Evolutionary conservation across 2,329 filamentous ascomycete species (phyloP).

Genomic region (Aureobasidium zeae): DNA sequence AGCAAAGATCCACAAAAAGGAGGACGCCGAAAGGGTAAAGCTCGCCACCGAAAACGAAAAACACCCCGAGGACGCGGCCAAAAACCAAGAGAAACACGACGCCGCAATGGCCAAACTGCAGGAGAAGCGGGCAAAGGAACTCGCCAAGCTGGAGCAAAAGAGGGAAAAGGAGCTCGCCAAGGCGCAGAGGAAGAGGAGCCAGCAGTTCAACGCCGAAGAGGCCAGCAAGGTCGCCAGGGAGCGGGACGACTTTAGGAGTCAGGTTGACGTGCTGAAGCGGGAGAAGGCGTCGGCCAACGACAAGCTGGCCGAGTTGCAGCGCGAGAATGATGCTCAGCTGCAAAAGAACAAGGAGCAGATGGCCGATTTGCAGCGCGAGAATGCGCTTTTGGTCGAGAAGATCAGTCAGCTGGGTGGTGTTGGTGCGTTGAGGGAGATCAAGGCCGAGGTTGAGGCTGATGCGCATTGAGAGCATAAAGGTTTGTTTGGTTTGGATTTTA

Average conservation of each 20-base stretch:
- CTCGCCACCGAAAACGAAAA: slow-evolving; percentile 31
- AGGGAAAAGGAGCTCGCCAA: slow-evolving; percentile 31
- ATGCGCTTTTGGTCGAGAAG: slow-evolving; percentile 41
- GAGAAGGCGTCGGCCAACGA: slow-evolving; percentile 43
- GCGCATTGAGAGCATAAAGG: too few species aligned
- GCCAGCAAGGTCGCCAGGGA: slow-evolving; percentile 40
- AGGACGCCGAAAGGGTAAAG: slow-evolving; percentile 43
- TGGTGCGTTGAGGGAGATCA: slow-evolving; percentile 21
- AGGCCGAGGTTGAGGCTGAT: neutral
- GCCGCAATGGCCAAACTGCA: slow-evolving; percentile 57
- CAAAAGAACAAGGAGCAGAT: slow-evolving; percentile 43
- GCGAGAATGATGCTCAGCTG: slow-evolving; percentile 53
- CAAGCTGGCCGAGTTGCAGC: slow-evolving; percentile 47
- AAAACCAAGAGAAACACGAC: slow-evolving; percentile 57
- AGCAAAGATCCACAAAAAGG: slow-evolving; percentile 50
- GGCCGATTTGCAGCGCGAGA: slow-evolving; percentile 48
- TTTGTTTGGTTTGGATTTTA: too few species aligned
- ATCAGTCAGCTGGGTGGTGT: slow-evolving; percentile 32
- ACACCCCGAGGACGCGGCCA: slow-evolving; percentile 39
- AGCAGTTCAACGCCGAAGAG: slow-evolving; percentile 40
- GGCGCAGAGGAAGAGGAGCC: slow-evolving; percentile 37
- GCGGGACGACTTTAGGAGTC: slow-evolving; percentile 36
- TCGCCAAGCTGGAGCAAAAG: slow-evolving; percentile 44
- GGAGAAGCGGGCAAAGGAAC: slow-evolving; percentile 53
- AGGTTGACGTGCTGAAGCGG: slow-evolving; percentile 38